These are phyloP conservation scores for Tetracladium setigerum DNA, from an alignment of 495 filamentous ascomycete species.

Conservation along the genomic window DNA sequence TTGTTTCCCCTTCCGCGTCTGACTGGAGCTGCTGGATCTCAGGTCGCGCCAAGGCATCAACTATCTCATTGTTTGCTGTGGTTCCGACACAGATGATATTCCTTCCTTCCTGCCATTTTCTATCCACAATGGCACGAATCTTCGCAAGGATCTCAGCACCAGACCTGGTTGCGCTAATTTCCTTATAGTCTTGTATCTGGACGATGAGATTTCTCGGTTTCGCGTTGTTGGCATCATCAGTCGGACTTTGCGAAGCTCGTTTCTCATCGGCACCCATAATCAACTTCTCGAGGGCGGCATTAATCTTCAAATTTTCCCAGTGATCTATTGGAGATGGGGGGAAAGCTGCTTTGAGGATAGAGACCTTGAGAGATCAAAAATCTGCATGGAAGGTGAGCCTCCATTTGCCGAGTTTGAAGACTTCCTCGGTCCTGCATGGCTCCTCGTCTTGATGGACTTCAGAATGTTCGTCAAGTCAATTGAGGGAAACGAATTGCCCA, in stretches of 20 bases:
- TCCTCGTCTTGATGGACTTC: no score
- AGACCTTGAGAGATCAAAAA: no score
- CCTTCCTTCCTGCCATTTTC: constrained; percentile 58
- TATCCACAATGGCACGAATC: constrained; percentile 63
- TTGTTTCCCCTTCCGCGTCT: constrained; percentile 26
- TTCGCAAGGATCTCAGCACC: constrained; percentile 55
- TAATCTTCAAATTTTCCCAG: constrained; percentile 29
- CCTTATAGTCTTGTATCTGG: constrained; percentile 68
- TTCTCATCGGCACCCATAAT: constrained; percentile 19
- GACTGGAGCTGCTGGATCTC: constrained; percentile 24
- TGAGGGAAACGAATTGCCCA: no score
- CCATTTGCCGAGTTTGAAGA: no score
- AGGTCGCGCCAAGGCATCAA: constrained; percentile 6
- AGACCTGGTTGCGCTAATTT: constrained; percentile 58
- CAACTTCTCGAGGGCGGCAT: constrained; percentile 21
- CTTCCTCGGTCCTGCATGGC: no score
- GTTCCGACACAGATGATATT: constrained; percentile 73
- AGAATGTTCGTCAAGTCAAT: no score
- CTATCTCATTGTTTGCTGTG: constrained; percentile 19
- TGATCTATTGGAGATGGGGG: constrained; percentile 4
- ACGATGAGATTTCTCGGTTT: constrained; percentile 49
- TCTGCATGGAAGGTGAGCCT: no score
- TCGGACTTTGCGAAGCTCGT: constrained; percentile 5
- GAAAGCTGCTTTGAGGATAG: no score
- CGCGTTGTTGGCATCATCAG: constrained; percentile 25